Evolutionary conservation across 2,329 filamentous ascomycete genomes (phyloP).

Genomic region (Stemphylium beticola): DNA sequence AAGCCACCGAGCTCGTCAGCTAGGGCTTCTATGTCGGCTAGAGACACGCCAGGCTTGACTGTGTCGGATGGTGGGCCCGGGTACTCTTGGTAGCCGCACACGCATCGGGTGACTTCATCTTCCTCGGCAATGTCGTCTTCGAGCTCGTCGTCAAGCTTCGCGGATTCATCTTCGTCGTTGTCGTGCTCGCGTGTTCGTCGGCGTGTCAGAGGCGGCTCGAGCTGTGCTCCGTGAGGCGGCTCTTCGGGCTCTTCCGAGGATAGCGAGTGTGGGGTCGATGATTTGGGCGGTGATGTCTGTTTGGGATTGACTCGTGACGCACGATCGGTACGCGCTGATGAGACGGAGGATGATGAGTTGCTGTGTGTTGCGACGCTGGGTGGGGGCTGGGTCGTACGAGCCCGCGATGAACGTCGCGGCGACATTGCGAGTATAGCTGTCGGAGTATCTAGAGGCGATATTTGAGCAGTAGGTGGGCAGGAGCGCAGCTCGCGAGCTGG

Average conservation of each 20-base stretch:
- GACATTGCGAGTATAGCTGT: conserved; percentile 55
- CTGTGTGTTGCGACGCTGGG: conserved; percentile 72
- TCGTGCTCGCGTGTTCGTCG: conserved; percentile 80
- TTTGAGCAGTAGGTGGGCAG: neutral
- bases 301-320: conserved; percentile 75
- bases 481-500: conserved; percentile 5
- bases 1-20: conserved; percentile 86
- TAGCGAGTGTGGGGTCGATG: conserved; percentile 73
- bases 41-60: conserved; percentile 60
- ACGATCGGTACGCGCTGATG: conserved; percentile 77
- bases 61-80: conserved; percentile 75
- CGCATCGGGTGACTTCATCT: conserved; percentile 93
- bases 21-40: conserved; percentile 58
- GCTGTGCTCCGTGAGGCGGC: conserved; percentile 54
- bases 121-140: conserved; percentile 69
- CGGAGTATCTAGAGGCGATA: conserved; percentile 1
- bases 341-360: conserved; percentile 73
- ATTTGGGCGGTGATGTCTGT: conserved; percentile 74
- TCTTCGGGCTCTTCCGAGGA: conserved; percentile 73
- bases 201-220: conserved; percentile 73
- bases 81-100: conserved; percentile 94
- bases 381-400: conserved; percentile 75
- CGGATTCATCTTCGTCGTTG: conserved; percentile 60
- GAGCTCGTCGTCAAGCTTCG: conserved; percentile 60
- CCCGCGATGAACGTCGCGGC: conserved; percentile 89